These are phyloP conservation scores for Komagataella mondaviorum DNA, from an alignment of 805 yeast species.

Conservation along the genomic window DNA sequence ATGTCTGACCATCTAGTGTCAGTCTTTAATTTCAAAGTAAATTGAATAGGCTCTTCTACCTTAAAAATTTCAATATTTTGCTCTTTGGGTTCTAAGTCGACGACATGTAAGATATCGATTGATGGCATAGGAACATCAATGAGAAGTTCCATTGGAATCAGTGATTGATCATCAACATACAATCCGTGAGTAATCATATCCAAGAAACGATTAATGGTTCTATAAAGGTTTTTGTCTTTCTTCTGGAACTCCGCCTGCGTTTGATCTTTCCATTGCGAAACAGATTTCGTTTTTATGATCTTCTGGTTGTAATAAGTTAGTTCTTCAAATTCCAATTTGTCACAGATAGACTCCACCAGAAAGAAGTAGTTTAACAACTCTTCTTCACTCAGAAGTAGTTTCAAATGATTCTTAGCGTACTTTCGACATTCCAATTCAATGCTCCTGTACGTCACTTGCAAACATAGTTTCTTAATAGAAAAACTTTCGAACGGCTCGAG, in stretches of 20 bases:
- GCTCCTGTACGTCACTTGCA: slow-evolving; percentile 31
- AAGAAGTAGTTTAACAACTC: slow-evolving; percentile 10
- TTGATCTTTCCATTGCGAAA: background rate
- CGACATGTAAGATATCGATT: slow-evolving; percentile 45
- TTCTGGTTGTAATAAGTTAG: background rate
- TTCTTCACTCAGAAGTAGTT: slow-evolving; percentile 3
- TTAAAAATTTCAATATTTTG: slow-evolving; percentile 21
- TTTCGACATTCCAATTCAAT: slow-evolving; percentile 29
- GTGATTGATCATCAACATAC: slow-evolving; percentile 1
- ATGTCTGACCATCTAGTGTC: slow-evolving; percentile 26
- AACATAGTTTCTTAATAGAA: slow-evolving; percentile 13
- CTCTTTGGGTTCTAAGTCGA: slow-evolving; percentile 27
- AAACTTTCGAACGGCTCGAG: slow-evolving; percentile 17
- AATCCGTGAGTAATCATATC: slow-evolving; percentile 1
- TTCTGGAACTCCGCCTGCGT: slow-evolving; percentile 6
- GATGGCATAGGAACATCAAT: slow-evolving; percentile 54
- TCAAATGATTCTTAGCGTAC: slow-evolving; percentile 11
- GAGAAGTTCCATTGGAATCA: background rate
- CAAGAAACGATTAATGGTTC: background rate
- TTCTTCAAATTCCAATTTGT: slow-evolving; percentile 7
- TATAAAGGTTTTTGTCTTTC: background rate
- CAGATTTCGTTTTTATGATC: slow-evolving; percentile 2
- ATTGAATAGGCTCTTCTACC: slow-evolving; percentile 52
- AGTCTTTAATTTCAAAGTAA: slow-evolving; percentile 28
- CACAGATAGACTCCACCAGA: slow-evolving; percentile 10